Base-by-base conservation (phyloP, 164 flowering plant species). In the Aristolochia fimbriata region DNA sequence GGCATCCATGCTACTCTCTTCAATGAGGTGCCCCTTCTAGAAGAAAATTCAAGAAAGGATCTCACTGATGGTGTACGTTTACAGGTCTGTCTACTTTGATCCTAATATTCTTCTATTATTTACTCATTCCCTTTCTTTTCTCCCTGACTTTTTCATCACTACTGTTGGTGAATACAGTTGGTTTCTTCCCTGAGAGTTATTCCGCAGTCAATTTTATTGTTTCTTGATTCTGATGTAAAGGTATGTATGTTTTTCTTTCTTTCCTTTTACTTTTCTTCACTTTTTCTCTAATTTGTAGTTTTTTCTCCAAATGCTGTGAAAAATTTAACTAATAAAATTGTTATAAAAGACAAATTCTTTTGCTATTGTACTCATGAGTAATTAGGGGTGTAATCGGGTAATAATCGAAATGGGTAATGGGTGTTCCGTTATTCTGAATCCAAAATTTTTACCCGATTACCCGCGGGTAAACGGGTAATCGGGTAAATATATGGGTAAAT, bases 61-160 rank as follows among this genome's bases (percentile, higher is more conserved):
- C 86, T 87, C 52, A 79, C 88, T 45, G 97, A 89, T 81, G 87
- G 90, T 54, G 60, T 83, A 55, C 81, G 70, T 14, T 72, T 92
- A 66, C 88, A 86, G 90, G 96, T 85, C 57, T 63, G 69, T 47
- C 8, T 25, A 58, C 10, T 37, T 25, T 15, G 15, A 24, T 24
- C 25, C 8, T 45, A 30, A 52, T 15, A 10, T 55, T 47, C 4
- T 20, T 62, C 25, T 20, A 33, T 8, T 8, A 15, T 24, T 19
- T 25, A 9, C 30, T 37, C 20, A 20, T 20, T 43, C 25, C 20
- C 55, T 61, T 30, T 51, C 46, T 30, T 27, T 63, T 50, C 50
- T 4, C 22, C 20, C 25, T 37, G 55, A 57, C 15, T 16, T 11
- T 43, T 62, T 60, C 16, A 1, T 53, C 21, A 10, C 30, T 22